These are phyloP conservation scores for Aureobasidium sp. DNA, from an alignment of 2,329 filamentous ascomycete genomes.

Conservation along the genomic window DNA sequence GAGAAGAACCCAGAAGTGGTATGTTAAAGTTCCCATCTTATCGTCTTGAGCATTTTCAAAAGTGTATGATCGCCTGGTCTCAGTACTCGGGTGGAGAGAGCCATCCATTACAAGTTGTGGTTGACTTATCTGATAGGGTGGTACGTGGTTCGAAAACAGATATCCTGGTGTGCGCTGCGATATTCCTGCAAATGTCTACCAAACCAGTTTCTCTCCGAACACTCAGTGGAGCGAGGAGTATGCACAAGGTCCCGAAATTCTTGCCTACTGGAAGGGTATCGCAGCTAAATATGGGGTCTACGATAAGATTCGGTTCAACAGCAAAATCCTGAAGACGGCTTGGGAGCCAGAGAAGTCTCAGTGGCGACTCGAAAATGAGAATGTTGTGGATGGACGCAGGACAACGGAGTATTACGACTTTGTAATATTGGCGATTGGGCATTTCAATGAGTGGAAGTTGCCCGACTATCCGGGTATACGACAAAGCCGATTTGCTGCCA, in stretches of 20 bases:
- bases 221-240: constrained; percentile 61
- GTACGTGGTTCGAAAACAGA: constrained; percentile 40
- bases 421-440: constrained; percentile 54
- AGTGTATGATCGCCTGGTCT: too few species aligned
- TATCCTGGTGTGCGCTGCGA: constrained; percentile 62
- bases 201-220: constrained; percentile 59
- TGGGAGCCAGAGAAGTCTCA: constrained; percentile 46
- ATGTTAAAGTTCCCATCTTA: constrained; percentile 20
- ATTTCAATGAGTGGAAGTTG: constrained; percentile 57
- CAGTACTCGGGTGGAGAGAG: too few species aligned
- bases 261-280: constrained; percentile 55
- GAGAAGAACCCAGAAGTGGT: constrained; percentile 62
- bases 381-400: constrained; percentile 22
- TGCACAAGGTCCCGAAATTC: constrained; percentile 57
- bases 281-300: constrained; percentile 58
- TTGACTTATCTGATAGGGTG: constrained; percentile 26
- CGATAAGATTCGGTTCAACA: constrained; percentile 45
- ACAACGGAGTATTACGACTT: constrained; percentile 48
- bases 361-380: constrained; percentile 46
- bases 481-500: too few species aligned
- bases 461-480: constrained; percentile 55
- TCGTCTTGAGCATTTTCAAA: too few species aligned
- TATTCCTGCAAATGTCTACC: constrained; percentile 62
- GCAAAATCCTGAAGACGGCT: constrained; percentile 43
- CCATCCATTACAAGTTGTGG: too few species aligned